These are phyloP conservation scores for Nyctanthes arbortristis DNA, from an alignment of 257 asterid genomes.

Conservation along the genomic window DNA sequence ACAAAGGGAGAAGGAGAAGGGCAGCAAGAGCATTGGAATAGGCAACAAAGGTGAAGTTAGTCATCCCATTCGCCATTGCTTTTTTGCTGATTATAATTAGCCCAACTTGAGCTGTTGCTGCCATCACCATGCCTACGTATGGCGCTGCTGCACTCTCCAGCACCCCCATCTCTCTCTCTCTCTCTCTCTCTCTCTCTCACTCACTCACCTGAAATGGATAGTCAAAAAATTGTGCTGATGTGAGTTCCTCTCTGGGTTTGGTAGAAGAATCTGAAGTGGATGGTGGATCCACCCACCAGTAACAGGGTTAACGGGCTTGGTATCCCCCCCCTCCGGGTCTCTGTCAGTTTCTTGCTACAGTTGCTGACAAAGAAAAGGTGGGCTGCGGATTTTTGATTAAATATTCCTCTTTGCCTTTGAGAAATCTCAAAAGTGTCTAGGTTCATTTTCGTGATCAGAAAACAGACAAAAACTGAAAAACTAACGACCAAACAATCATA, in stretches of 20 bases:
- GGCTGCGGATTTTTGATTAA: no score
- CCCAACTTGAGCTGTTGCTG: constrained; percentile 74
- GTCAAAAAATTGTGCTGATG: no score
- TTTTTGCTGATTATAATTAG: constrained; percentile 67
- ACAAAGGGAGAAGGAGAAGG: constrained; percentile 70
- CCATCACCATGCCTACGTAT: constrained; percentile 64
- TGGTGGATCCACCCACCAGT: no score
- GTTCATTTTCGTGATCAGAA: no score
- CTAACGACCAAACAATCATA: no score
- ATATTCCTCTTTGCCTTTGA: no score
- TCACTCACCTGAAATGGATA: neutral
- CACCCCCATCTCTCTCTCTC: constrained; percentile 36
- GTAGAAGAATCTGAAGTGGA: neutral
- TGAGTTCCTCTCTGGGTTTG: neutral
- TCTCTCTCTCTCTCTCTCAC: neutral
- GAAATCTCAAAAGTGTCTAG: no score
- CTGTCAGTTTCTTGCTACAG: no score
- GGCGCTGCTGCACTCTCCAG: constrained; percentile 51
- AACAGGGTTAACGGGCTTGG: no score
- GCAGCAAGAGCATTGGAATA: constrained; percentile 91
- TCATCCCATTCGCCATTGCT: constrained; percentile 85
- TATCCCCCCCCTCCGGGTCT: no score
- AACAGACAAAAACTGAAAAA: no score
- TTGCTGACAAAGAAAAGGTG: no score
- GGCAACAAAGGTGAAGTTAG: constrained; percentile 70